Percentiles rank a stretch among this genome's conserved stretches.
Evolutionary conservation across 2,329 filamentous ascomycete genomes (phyloP).

Genomic region (Eurotiales sp.): DNA sequence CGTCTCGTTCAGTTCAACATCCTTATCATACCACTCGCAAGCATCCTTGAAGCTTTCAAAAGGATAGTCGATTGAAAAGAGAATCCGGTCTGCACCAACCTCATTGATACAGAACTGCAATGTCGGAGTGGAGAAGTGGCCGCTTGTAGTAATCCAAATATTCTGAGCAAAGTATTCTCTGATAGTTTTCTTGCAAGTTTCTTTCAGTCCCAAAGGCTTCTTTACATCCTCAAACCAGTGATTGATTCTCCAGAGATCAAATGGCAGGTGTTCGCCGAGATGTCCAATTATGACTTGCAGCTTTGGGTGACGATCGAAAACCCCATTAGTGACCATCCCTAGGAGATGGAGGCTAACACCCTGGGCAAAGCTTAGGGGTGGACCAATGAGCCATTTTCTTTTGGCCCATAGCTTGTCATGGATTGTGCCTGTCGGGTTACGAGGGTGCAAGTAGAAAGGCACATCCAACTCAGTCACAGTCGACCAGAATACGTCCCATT

Average conservation of each 20-base stretch:
- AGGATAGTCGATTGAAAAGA: constrained; percentile 27
- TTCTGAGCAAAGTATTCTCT: constrained; percentile 20
- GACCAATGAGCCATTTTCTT: constrained; percentile 23
- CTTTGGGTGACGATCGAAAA: constrained; percentile 24
- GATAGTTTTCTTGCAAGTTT: constrained; percentile 23
- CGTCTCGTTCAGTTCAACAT: constrained; percentile 19
- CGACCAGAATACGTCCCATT: constrained; percentile 41
- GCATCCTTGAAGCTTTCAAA: constrained; percentile 20
- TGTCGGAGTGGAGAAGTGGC: constrained; percentile 28
- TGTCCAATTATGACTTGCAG: constrained; percentile 26
- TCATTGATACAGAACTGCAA: constrained; percentile 26
- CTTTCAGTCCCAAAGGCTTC: constrained; percentile 25
- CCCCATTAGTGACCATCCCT: constrained; percentile 25
- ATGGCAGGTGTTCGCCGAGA: constrained; percentile 22
- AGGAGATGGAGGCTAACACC: constrained; percentile 24
- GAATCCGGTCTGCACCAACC: constrained; percentile 24
- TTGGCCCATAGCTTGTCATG: constrained; percentile 24
- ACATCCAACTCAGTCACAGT: constrained; percentile 22
- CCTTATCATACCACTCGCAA: constrained; percentile 24
- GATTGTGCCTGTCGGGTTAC: constrained; percentile 38
- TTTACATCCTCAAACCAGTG: constrained; percentile 26
- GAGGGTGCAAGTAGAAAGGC: constrained; percentile 25
- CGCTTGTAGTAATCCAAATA: constrained; percentile 29
- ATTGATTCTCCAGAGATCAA: constrained; percentile 25
- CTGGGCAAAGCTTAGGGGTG: constrained; percentile 24